Evolutionary conservation across 1,284 basidiomycete genomes (phyloP).

Genomic region (Rhodotorula sp.): DNA sequence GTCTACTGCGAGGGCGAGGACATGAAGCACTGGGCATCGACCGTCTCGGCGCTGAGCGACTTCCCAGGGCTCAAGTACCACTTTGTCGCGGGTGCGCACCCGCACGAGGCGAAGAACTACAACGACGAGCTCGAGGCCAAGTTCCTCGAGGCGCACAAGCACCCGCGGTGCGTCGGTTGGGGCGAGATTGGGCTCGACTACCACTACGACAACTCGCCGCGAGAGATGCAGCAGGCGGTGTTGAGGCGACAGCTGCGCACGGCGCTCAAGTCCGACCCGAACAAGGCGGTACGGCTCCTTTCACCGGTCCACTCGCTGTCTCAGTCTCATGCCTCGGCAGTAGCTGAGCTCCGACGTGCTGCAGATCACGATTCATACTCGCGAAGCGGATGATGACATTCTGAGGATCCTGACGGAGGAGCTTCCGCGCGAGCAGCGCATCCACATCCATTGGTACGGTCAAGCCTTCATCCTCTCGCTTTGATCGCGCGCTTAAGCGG

Average conservation of each 20-base stretch:
- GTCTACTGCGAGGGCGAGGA: slow-evolving; percentile 81
- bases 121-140: slow-evolving; percentile 66
- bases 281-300: slow-evolving; percentile 56
- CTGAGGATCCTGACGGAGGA: slow-evolving; percentile 70
- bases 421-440: slow-evolving; percentile 66
- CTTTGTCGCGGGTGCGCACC: slow-evolving; percentile 46
- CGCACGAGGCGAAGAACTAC: slow-evolving; percentile 69
- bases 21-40: slow-evolving; percentile 57
- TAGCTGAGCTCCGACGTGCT: background rate
- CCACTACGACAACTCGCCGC: slow-evolving; percentile 74
- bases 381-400: slow-evolving; percentile 76
- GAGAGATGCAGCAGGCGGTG: slow-evolving; percentile 64
- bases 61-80: slow-evolving; percentile 12
- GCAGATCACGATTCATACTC: slow-evolving; percentile 70
- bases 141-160: slow-evolving; percentile 67
- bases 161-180: slow-evolving; percentile 77
- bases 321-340: too few relatives aligned
- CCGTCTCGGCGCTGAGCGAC: slow-evolving; percentile 26
- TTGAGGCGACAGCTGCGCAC: slow-evolving; percentile 67
- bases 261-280: slow-evolving; percentile 60
- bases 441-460: slow-evolving; percentile 27
- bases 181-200: slow-evolving; percentile 83
- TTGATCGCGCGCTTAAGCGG: slow-evolving; percentile 60
- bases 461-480: background rate
- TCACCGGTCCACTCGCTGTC: background rate